A percentile compares a stretch with the other conserved stretches of the same genome.
Evolutionary conservation across 2,329 filamentous ascomycete genomes (phyloP).

Genomic region (Aspergillus sp.): DNA sequence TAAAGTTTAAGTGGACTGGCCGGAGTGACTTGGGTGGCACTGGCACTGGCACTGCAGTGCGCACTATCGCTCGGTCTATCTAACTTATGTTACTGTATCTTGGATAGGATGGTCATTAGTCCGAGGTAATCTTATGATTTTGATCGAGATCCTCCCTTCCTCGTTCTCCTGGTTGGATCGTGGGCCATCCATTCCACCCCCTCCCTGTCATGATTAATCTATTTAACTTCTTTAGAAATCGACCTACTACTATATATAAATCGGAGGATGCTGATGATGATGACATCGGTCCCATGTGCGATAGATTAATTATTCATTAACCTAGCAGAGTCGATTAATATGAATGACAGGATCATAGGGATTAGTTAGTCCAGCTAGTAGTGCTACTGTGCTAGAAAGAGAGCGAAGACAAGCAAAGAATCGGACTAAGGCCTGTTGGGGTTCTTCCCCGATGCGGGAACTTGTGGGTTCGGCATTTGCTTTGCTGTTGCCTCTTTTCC

Average conservation of each 20-base stretch:
- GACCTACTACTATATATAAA: background rate
- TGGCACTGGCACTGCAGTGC: too few species aligned
- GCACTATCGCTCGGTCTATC: background rate
- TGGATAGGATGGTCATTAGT: background rate
- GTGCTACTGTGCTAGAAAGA: too few species aligned
- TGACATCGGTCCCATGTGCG: background rate
- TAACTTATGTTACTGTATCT: background rate
- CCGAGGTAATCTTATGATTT: background rate
- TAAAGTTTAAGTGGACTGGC: background rate
- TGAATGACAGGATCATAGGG: background rate
- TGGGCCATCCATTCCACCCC: background rate
- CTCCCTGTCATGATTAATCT: background rate
- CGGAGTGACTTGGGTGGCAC: too few species aligned
- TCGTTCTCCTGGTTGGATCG: background rate
- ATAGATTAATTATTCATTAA: background rate
- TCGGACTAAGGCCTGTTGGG: background rate
- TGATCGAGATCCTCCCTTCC: background rate
- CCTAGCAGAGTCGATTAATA: background rate
- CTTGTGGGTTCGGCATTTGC: constrained; percentile 8
- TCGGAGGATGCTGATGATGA: background rate
- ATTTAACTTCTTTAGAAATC: background rate
- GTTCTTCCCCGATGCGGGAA: background rate
- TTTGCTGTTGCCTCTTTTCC: background rate
- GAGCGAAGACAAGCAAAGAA: background rate
- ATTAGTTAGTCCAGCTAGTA: too few species aligned